Conservation (phyloP, 164 flowering plant species). For the Stephania yunnanensis region DNA sequence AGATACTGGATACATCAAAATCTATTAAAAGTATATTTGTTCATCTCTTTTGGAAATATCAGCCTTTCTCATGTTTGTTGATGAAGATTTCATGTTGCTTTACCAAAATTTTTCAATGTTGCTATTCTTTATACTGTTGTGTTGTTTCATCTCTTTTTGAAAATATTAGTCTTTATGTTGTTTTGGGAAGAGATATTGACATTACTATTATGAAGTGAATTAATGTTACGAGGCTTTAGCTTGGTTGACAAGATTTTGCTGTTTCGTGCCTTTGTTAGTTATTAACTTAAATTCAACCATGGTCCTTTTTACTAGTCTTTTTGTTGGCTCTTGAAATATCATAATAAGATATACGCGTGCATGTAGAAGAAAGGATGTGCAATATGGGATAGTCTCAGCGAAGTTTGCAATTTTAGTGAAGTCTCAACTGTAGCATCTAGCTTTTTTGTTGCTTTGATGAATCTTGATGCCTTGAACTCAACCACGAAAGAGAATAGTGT, state of each 20-base stretch:
- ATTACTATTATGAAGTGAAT: no score
- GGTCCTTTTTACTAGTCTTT: background rate
- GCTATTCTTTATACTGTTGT: background rate
- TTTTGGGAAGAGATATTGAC: no score
- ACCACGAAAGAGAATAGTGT: background rate
- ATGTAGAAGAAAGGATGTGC: background rate
- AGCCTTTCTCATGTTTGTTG: background rate
- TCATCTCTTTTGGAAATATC: background rate
- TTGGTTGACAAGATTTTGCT: no score
- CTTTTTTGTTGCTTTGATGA: background rate
- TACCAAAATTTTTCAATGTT: background rate
- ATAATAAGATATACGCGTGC: background rate
- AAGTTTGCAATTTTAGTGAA: background rate
- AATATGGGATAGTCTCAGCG: background rate
- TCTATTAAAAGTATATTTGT: conserved; percentile 15
- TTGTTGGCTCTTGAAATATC: background rate
- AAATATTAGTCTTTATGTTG: no score
- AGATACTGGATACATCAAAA: conserved; percentile 42
- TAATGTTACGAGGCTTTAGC: no score
- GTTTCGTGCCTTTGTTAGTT: background rate
- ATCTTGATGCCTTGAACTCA: background rate
- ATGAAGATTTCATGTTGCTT: conserved; percentile 24
- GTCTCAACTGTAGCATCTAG: background rate
- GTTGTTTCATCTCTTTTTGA: background rate
- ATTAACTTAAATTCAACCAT: background rate